Percentiles rank a stretch among this genome's conserved stretches.
Conservation (phyloP, 1,284 basidiomycete species). For the Irpex lacteus region DNA sequence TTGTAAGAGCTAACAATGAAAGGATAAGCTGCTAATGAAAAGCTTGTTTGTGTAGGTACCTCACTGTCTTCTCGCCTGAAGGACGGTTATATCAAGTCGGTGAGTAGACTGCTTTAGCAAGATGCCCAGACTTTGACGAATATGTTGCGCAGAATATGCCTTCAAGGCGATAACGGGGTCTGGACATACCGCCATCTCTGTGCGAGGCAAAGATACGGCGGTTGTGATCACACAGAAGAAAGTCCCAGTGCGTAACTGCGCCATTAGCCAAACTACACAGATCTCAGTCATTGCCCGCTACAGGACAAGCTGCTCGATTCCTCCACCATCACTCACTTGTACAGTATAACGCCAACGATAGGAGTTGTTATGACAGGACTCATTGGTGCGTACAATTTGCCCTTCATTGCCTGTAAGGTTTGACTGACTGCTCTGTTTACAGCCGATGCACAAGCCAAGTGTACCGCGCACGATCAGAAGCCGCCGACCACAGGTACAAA, state of each 20-base stretch:
- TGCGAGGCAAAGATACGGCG: slow-evolving; percentile 91
- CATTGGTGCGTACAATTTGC: slow-evolving; percentile 58
- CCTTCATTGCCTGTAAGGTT: slow-evolving; percentile 13
- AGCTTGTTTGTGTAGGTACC: slow-evolving; percentile 49
- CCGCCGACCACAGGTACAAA: slow-evolving; percentile 95
- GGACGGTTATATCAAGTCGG: slow-evolving; percentile 97
- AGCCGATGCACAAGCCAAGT: slow-evolving; percentile 98
- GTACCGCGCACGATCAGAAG: slow-evolving; percentile 84
- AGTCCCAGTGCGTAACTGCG: slow-evolving; percentile 73
- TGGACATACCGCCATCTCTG: slow-evolving; percentile 91
- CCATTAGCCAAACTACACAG: not conserved
- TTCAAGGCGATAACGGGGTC: slow-evolving; percentile 99
- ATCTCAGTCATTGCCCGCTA: not conserved
- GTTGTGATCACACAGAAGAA: slow-evolving; percentile 99
- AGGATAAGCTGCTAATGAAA: not conserved
- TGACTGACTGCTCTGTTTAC: slow-evolving; percentile 5
- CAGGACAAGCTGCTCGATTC: slow-evolving; percentile 99
- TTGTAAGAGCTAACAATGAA: not conserved
- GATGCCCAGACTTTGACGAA: not conserved
- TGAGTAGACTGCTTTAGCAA: slow-evolving; percentile 36
- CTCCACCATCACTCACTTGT: slow-evolving; percentile 92
- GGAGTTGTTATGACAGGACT: slow-evolving; percentile 98
- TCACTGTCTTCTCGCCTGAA: slow-evolving; percentile 94
- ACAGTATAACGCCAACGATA: slow-evolving; percentile 94
- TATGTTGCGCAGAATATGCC: slow-evolving; percentile 78